A percentile compares a stretch with the other conserved stretches of the same genome.
phyloP scores from a whole-genome alignment of 345 rosid genomes.

The Arabis alpina region DNA sequence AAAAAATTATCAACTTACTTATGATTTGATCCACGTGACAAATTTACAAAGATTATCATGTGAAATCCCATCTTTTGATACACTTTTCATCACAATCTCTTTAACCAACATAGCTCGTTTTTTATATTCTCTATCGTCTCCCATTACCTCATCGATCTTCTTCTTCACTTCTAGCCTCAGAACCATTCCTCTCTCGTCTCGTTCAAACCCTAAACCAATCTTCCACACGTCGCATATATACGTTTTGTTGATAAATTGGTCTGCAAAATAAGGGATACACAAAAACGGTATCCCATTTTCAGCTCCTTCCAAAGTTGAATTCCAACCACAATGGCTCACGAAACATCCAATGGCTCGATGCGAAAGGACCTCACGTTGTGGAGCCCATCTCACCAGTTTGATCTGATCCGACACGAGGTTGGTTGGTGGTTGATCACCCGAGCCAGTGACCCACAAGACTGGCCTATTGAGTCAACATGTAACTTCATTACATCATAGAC shows the following conservation, averaged over 20 bases:
- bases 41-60: conserved; percentile 37
- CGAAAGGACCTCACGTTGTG: conserved; percentile 49
- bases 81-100: conserved; percentile 26
- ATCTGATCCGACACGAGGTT: conserved; percentile 6
- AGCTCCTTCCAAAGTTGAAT: conserved; percentile 60
- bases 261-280: conserved; percentile 58
- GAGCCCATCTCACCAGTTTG: conserved; percentile 49
- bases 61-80: conserved; percentile 40
- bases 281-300: conserved; percentile 57
- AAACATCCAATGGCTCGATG: conserved; percentile 50
- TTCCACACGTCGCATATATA: conserved; percentile 56
- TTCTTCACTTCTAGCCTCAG: conserved; percentile 35
- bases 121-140: conserved; percentile 23
- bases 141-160: conserved; percentile 45
- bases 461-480: conserved; percentile 30
- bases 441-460: conserved; percentile 41
- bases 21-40: conserved; percentile 40
- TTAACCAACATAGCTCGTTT: conserved; percentile 22
- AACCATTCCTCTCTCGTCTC: conserved; percentile 38
- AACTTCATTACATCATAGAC: not conserved
- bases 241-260: conserved; percentile 46
- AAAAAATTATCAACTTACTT: not conserved
- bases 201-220: conserved; percentile 48
- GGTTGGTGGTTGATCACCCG: not conserved
- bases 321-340: conserved; percentile 71